phyloP scores from a whole-genome alignment of 345 rosid genomes.

The Boechera divaricarpa region DNA sequence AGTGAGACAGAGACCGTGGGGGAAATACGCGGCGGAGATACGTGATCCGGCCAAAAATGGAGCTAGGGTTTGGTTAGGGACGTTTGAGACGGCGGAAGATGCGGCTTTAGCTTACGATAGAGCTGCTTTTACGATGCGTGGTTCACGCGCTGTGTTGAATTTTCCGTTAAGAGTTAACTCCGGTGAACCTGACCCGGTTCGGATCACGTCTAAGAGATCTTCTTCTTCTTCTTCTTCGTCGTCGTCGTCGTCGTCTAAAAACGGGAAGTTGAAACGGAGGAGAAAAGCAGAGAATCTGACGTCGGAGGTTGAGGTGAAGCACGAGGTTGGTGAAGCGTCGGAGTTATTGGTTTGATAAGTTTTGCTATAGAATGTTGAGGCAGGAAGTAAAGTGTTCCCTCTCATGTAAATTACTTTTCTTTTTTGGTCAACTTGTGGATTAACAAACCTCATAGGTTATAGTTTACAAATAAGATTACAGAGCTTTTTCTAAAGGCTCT shows the following conservation, averaged over 20 bases:
- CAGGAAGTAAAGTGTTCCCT: background rate
- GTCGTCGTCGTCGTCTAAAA: constrained; percentile 50
- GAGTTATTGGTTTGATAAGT: constrained; percentile 38
- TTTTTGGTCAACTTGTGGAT: background rate
- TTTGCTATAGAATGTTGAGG: constrained; percentile 14
- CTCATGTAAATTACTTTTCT: constrained; percentile 1
- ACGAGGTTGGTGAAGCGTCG: constrained; percentile 9
- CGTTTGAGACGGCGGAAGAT: constrained; percentile 95
- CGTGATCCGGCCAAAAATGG: constrained; percentile 97
- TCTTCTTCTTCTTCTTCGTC: constrained; percentile 45
- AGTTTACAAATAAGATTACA: too few relatives aligned
- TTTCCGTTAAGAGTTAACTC: constrained; percentile 88
- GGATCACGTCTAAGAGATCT: constrained; percentile 77
- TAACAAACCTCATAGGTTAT: too few relatives aligned
- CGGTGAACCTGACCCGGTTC: constrained; percentile 92
- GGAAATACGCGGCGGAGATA: constrained; percentile 97
- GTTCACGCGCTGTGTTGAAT: constrained; percentile 87
- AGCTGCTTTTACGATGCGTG: constrained; percentile 96
- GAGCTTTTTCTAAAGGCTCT: too few relatives aligned
- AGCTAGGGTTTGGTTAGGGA: constrained; percentile 97
- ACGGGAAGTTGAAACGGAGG: constrained; percentile 63
- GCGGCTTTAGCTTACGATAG: constrained; percentile 95
- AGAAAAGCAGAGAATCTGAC: constrained; percentile 49
- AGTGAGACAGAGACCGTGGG: constrained; percentile 98
- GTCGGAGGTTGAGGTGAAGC: constrained; percentile 31